Evolutionary conservation across 1,284 basidiomycete species (phyloP).

Genomic region (Apiotrichum akiyoshidainum): DNA sequence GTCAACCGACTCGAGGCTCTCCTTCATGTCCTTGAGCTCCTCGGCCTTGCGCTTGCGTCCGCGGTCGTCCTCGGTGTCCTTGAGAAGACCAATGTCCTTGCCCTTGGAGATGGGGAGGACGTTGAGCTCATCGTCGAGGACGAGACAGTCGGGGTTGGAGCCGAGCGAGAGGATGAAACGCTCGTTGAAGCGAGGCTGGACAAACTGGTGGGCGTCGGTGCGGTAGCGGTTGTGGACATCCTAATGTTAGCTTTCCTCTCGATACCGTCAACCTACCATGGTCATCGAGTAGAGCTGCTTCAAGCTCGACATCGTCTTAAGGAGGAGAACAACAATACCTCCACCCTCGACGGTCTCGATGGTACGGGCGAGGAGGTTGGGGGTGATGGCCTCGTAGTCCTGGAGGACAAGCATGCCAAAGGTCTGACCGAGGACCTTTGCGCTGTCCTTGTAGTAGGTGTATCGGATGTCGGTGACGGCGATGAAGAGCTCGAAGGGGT

Average conservation of each 20-base stretch:
- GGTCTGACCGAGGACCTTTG: constrained; percentile 94
- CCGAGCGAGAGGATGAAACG: constrained; percentile 93
- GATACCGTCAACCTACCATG: constrained; percentile 64
- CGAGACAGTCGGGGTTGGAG: constrained; percentile 82
- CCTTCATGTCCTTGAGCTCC: constrained; percentile 78
- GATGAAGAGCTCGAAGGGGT: constrained; percentile 97
- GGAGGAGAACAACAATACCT: constrained; percentile 82
- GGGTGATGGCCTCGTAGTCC: constrained; percentile 98
- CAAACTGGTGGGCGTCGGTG: constrained; percentile 82
- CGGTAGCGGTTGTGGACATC: constrained; percentile 92
- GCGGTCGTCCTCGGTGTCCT: constrained; percentile 43
- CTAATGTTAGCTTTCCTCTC: constrained; percentile 52
- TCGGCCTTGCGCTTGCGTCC: constrained; percentile 47
- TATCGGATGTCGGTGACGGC: constrained; percentile 99
- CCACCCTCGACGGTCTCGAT: constrained; percentile 99
- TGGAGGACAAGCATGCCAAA: constrained; percentile 97
- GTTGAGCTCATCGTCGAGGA: constrained; percentile 97
- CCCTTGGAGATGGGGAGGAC: constrained; percentile 94
- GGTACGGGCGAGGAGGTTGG: constrained; percentile 92
- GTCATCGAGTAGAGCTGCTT: constrained; percentile 92
- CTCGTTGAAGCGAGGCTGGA: constrained; percentile 95
- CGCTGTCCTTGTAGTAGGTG: constrained; percentile 92
- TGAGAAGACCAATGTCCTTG: constrained; percentile 71
- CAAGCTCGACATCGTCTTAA: constrained; percentile 94
- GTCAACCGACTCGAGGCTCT: constrained; percentile 75